Base-by-base conservation (phyloP, 1,284 basidiomycete genomes). In the Cutaneotrichosporon sp. region DNA sequence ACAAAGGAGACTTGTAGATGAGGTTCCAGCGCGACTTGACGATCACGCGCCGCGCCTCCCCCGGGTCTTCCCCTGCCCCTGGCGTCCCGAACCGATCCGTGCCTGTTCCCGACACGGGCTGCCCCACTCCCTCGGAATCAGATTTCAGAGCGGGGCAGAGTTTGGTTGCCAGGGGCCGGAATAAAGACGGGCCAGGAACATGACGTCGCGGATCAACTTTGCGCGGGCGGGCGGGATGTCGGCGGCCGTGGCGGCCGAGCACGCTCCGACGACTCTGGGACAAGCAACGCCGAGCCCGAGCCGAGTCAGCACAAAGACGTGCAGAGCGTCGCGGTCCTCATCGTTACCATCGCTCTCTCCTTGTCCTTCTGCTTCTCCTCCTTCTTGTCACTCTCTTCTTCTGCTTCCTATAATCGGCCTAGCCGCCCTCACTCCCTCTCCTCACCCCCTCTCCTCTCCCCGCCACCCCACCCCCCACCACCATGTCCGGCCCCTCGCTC, bases 401-500 rank as follows among this genome's bases (percentile, higher is more conserved):
- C 16, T n/a, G 1, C 24, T n/a, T n/a, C 22, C 24, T 46, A 46
- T 25, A 46, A 46, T 46, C 22, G 45, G 6, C 25, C 38, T 42
- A n/a, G 38, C 45, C 22, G 4, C 5, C 2, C 47, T 27, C 25
- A 31, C 27, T n/a, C 18, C 27, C 25, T 50, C 27, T n/a, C 18
- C 27, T 16, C 31, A 13, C 25, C n/a, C 47, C 47, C 22, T 27
- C 22, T 50, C 14, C 31, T n/a, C 45, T 22, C 25, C 5, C 14
- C 46, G 5, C 25, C 5, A 27, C 47, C 18, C 14, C 18, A 29
- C 18, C 47, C 27, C 27, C 42, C 56, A 46, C 11, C 27, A 58
- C 42, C 25, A 62, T 58, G 50, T 43, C 56, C 36, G 10, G 18
- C 13, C 54, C 57, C 46, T 56, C 54, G 14, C 51, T 67, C 61